These are phyloP conservation scores for Ophiognomonia clavigignenti-juglandacearum DNA, from an alignment of 2,329 filamentous ascomycete genomes.

Conservation along the genomic window DNA sequence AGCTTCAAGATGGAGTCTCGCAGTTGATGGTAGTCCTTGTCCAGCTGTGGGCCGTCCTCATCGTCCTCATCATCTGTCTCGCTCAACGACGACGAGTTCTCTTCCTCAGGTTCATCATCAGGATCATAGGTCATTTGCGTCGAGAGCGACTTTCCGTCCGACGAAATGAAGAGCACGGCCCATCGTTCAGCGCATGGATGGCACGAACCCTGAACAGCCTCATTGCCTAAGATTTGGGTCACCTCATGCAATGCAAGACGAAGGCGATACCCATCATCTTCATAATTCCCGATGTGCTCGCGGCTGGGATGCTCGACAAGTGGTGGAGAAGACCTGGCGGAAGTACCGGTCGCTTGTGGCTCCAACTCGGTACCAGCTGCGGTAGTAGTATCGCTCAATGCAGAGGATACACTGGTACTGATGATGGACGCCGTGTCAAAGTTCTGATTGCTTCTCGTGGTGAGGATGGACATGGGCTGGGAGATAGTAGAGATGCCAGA, in stretches of 20 bases:
- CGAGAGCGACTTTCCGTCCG: conserved; percentile 65
- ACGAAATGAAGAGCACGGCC: conserved; percentile 74
- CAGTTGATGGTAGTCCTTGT: conserved; percentile 76
- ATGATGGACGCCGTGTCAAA: conserved; percentile 66
- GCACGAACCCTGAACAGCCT: conserved; percentile 61
- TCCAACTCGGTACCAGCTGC: conserved; percentile 61
- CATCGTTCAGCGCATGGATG: conserved; percentile 81
- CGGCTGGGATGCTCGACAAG: conserved; percentile 39
- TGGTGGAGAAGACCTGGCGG: conserved; percentile 51
- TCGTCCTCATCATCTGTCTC: conserved; percentile 59
- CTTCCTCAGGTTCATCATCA: conserved; percentile 59
- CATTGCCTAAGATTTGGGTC: conserved; percentile 58
- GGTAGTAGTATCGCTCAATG: conserved; percentile 64
- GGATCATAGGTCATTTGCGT: conserved; percentile 69
- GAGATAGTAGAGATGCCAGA: conserved; percentile 65
- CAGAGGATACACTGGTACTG: conserved; percentile 68
- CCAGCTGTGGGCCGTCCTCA: conserved; percentile 57
- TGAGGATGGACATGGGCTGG: conserved; percentile 60
- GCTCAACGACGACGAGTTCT: conserved; percentile 52
- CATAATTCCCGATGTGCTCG: conserved; percentile 46
- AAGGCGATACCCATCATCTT: conserved; percentile 61
- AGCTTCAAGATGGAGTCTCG: conserved; percentile 77
- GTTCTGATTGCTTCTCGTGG: conserved; percentile 40
- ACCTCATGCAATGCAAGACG: conserved; percentile 67
- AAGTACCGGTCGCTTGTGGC: conserved; percentile 42